phyloP scores from a whole-genome alignment of 148 eudicot genomes.

The Limonium bicolor region DNA sequence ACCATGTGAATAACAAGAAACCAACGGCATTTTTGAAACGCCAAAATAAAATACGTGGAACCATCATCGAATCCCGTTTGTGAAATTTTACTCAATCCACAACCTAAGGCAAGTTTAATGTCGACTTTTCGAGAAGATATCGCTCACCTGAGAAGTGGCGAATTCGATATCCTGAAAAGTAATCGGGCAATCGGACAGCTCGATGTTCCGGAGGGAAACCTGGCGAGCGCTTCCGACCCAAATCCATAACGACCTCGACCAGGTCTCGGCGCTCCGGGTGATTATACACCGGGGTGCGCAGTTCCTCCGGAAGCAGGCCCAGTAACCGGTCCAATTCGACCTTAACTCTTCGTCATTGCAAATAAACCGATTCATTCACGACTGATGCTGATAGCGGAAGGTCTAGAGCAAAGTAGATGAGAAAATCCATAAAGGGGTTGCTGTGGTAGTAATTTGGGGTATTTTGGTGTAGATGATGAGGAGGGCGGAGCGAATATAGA shows the following conservation, averaged over 20 bases:
- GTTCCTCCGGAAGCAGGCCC: slow-evolving; percentile 59
- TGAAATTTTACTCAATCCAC: too few species aligned
- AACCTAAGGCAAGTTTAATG: too few species aligned
- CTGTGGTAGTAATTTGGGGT: slow-evolving; percentile 3
- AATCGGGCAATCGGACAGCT: slow-evolving; percentile 52
- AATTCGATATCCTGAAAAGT: slow-evolving; percentile 38
- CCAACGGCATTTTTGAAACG: too few species aligned
- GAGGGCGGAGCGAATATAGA: background rate
- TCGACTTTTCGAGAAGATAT: too few species aligned
- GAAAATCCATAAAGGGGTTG: too few species aligned
- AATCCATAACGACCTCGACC: slow-evolving; percentile 85
- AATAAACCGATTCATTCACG: too few species aligned
- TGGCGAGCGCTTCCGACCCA: slow-evolving; percentile 76
- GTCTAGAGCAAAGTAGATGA: too few species aligned
- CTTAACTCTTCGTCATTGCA: slow-evolving; percentile 25
- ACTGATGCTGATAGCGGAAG: too few species aligned
- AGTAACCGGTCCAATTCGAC: slow-evolving; percentile 57
- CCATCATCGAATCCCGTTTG: too few species aligned
- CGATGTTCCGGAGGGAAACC: slow-evolving; percentile 79
- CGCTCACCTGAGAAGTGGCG: slow-evolving; percentile 67
- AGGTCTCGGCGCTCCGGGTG: slow-evolving; percentile 47
- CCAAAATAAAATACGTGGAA: too few species aligned
- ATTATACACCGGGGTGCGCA: slow-evolving; percentile 33
- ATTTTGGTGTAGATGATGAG: slow-evolving; percentile 2
- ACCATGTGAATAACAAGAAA: too few species aligned